Evolutionary conservation across 352 stramenopile genomes (phyloP), one percentile per base, ranked within the genome.

Genomic region (Phytopythium ostracodes): DNA sequence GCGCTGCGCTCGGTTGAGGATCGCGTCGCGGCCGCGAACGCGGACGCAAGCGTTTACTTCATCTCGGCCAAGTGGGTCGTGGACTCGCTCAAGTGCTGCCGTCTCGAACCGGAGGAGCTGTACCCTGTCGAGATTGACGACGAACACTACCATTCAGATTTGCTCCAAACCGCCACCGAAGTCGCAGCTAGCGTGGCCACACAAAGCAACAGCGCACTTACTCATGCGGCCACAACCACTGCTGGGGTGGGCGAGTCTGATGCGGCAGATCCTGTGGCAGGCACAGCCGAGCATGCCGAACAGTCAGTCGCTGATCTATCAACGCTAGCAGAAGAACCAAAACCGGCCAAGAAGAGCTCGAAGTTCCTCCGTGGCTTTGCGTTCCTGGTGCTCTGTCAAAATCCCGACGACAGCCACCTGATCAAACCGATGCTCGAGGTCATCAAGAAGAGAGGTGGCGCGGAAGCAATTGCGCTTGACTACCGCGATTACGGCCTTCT

Each of bases 41-140:
- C 70, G 4, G 63, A 73, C 25, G 59, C 62, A 1, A 64, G 62
- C 10, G 54, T 90, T 15, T 62, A 73, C 20, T 87, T 89, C 42
- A 73, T 92, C 7, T 89, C 84, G 20, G 61, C 77, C 20, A 75
- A 71, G 27, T 92, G 84, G 84, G 27, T 92, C 12, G 64, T 91
- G n/a, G 78, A 92, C 50, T 81, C 62, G 22, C 35, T 89, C 55
- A 79, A 79, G 65, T 81, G 73, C 24, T 54, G 75, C 17, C 63
- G 72, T 2, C 58, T 89, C 10, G 72, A 88, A 22, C 79, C 76
- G 1, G 84, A 92, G 59, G 76, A 79, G 57, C 58, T 87, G 25
- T 92, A 89, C 47, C 81, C 84, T 18, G 70, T 88, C 3, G 79
- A 87, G 53, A 75, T 89, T 25, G 75, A 88, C 55, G 67, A 75